Percentiles rank a stretch among this genome's conserved stretches.
Evolutionary conservation across 768 basidiomycete species (phyloP).

Genomic region (Russula foetens): DNA sequence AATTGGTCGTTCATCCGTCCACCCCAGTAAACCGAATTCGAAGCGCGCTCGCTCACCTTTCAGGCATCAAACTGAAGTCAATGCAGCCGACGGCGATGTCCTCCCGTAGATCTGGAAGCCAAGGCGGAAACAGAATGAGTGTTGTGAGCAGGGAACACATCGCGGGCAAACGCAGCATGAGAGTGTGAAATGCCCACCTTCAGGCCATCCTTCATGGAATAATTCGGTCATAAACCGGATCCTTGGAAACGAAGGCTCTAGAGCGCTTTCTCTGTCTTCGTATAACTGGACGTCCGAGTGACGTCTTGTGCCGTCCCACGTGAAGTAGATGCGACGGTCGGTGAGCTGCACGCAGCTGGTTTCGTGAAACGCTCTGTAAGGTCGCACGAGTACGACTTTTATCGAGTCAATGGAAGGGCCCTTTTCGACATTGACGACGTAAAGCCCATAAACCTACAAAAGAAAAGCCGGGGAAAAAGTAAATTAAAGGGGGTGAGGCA

Average conservation of each 20-base stretch:
- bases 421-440: conserved; percentile 6
- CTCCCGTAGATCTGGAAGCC: not conserved
- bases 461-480: too few relatives aligned
- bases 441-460: conserved; percentile 2
- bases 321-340: conserved; percentile 18
- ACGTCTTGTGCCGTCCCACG: conserved; percentile 11
- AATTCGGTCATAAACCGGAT: too few relatives aligned
- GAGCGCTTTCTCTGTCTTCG: too few relatives aligned
- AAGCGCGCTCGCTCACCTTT: not conserved
- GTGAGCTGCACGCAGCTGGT: conserved; percentile 19
- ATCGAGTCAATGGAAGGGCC: not conserved
- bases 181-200: not conserved
- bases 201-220: not conserved
- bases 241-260: not conserved
- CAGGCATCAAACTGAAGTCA: conserved; percentile 13
- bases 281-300: conserved; percentile 3
- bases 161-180: not conserved
- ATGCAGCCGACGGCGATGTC: conserved; percentile 6
- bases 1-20: too few relatives aligned
- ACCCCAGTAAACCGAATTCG: not conserved
- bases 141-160: not conserved
- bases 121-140: too few relatives aligned
- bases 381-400: not conserved
- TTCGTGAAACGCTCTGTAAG: not conserved
- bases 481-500: too few relatives aligned